Base-by-base conservation (phyloP, 805 yeast genomes). In the Sugiyamaella mastotermitis region DNA sequence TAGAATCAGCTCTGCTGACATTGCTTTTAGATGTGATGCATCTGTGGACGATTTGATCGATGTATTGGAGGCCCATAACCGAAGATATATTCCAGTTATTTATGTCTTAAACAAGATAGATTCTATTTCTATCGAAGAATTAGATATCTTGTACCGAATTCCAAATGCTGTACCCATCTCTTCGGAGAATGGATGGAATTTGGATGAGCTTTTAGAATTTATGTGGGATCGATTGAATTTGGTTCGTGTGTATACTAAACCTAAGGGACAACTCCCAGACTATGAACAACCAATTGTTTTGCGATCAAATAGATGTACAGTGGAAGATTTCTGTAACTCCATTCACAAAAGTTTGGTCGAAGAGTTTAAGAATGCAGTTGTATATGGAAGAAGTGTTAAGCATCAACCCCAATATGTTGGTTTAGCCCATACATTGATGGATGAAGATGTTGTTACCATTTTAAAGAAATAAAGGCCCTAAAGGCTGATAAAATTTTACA, bases 351-450 rank as follows among this genome's bases (percentile, higher is more conserved):
- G 90, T 28, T 70, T 92, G 57, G 94, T 92, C 27, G 94, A 83
- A 30, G 95, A 92, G 55, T 92, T 92, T 64, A 83, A 86, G 64
- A 81, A 77, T 51, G 98, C 98, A 1, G 74, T 86, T 45, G 98
- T 92, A 1, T 92, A 71, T 57, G 99, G 99, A 25, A 74, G 40
- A 31, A 83, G 94, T 58, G 97, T 90, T 37, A 92, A 92, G 68
- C 98, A 92, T 61, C 97, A 90, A 64, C 97, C 97, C 11, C 98
- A 92, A 66, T 78, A 80, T 50, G 97, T 90, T 33, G 98, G 98
- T 20, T 69, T 92, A 50, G 62, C 72, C 33, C 98, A 92, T 65
- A 69, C 61, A 9, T 68, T 92, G 52, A 83, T 80, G 64, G 99
- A 92, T 63, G 99, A 92, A 64, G 99, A 92, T 64, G 98, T 92